phyloP scores from a whole-genome alignment of 169 alveolate genomes.

The Plasmodium malariae region DNA sequence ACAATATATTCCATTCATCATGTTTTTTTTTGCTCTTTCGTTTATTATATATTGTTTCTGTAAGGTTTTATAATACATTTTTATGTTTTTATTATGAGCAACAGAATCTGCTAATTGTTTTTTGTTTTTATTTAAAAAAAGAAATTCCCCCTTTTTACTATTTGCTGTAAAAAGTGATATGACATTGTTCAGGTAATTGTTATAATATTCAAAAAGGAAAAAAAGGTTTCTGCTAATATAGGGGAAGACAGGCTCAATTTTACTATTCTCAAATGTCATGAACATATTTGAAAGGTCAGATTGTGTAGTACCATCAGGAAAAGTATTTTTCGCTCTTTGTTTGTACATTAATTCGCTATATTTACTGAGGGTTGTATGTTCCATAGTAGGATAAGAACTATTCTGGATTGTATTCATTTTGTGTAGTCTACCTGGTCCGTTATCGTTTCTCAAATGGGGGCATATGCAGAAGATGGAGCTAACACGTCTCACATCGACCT shows the following conservation, averaged over 20 bases:
- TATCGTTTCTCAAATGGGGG: too few species aligned
- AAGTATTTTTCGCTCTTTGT: not conserved
- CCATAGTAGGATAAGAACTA: too few species aligned
- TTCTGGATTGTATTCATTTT: too few species aligned
- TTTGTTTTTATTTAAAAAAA: not conserved
- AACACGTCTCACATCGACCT: too few species aligned
- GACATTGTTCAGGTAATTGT: constrained; percentile 19
- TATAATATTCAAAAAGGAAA: constrained; percentile 62
- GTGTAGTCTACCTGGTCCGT: too few species aligned
- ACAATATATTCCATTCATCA: not conserved
- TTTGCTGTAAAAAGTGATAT: not conserved
- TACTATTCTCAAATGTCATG: constrained; percentile 54
- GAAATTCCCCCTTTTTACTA: not conserved
- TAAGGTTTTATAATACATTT: not conserved
- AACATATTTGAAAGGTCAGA: constrained; percentile 24
- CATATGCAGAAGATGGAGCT: too few species aligned
- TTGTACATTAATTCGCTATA: too few species aligned
- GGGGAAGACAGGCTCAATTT: constrained; percentile 57
- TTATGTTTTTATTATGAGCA: not conserved
- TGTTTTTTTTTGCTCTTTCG: not conserved
- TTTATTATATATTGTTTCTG: not conserved
- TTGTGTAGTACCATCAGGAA: not conserved
- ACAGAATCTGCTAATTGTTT: not conserved
- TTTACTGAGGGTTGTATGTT: not conserved
- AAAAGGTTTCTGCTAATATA: constrained; percentile 37